phyloP scores from a whole-genome alignment of 1,284 basidiomycete species.

The Athelia sp. region DNA sequence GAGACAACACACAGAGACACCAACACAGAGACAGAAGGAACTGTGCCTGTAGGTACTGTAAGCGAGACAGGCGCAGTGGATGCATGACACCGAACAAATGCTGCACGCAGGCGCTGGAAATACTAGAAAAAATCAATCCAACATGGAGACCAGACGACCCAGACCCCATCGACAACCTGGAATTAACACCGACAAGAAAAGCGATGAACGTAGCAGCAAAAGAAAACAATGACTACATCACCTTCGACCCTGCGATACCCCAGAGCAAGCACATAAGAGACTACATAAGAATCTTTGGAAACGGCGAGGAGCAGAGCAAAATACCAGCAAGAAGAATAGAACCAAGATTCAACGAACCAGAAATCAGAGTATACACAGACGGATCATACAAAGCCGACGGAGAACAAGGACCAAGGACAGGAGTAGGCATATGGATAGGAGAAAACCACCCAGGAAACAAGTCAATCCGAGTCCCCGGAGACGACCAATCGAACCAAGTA shows the following conservation, averaged over 20 bases:
- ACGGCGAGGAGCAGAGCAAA: not conserved
- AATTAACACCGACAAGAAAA: too few species aligned
- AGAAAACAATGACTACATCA: too few species aligned
- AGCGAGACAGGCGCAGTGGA: not conserved
- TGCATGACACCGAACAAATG: not conserved
- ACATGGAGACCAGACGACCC: too few species aligned
- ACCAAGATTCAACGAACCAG: too few species aligned
- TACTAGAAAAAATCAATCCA: too few species aligned
- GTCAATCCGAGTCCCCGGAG: slow-evolving; percentile 3
- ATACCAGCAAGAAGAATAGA: not conserved
- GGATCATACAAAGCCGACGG: slow-evolving; percentile 12
- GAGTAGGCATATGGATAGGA: slow-evolving; percentile 12
- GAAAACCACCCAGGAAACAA: slow-evolving; percentile 8
- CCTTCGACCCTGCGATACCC: too few species aligned
- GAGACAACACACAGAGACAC: not conserved
- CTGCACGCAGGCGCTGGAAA: not conserved
- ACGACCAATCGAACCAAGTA: slow-evolving; percentile 7
- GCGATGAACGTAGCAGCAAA: too few species aligned
- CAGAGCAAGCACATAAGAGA: too few species aligned
- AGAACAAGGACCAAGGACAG: slow-evolving; percentile 8
- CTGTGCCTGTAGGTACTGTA: not conserved
- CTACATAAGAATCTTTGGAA: not conserved
- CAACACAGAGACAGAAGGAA: not conserved
- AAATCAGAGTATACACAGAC: slow-evolving; percentile 6
- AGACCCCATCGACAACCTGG: too few species aligned